Evolutionary conservation across 495 filamentous ascomycete species (phyloP), one percentile per base, ranked within the genome.

Genomic region (Neurospora tetrasperma): DNA sequence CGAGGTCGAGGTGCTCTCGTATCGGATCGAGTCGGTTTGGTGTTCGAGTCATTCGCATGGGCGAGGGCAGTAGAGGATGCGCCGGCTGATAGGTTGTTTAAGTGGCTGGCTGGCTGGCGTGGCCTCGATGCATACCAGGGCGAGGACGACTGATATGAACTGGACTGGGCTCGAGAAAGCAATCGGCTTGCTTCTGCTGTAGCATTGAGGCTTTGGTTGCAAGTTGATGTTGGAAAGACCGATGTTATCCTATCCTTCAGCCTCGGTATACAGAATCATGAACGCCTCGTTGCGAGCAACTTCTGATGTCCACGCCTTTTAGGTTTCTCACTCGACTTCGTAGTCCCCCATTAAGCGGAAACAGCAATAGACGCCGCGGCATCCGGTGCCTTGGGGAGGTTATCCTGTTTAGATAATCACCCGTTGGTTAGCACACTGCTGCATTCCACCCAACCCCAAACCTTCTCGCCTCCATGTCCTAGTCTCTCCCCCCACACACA

Each of bases 361-460:
- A 79, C 73, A 70, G 66, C 73, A 69, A 75, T 27, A 2, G 39
- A 39, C 35, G 46, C 69, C 5, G 70, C 46, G 18, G 43, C 42
- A 35, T 76, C 74, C 0, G 74, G 72, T 5, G 69, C 72, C 71
- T 79, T 77, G 11, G 79, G 79, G 20, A 81, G 69, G 41, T 83
- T 77, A 69, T 84, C 80, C 83, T 84, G 43, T n/a, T n/a, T 31
- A 31, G 2, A 31, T 31, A 12, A 71, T 38, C 27, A 1, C 11
- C 35, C 35, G 4, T 27, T 6, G 0, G 5, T 59, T 59, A 59
- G 46, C 5, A 31, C 54, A 27, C 54, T 2, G 5, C 54, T 2
- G 5, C 12, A 2, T 5, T 54, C 20, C 27, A n/a, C 9, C 9
- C 27, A 31, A 31, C 27, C 27, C 27, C 27, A 31, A 31, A 31